Evolutionary conservation across 768 basidiomycete species (phyloP).

Genomic region (Rhodotorula toruloides): DNA sequence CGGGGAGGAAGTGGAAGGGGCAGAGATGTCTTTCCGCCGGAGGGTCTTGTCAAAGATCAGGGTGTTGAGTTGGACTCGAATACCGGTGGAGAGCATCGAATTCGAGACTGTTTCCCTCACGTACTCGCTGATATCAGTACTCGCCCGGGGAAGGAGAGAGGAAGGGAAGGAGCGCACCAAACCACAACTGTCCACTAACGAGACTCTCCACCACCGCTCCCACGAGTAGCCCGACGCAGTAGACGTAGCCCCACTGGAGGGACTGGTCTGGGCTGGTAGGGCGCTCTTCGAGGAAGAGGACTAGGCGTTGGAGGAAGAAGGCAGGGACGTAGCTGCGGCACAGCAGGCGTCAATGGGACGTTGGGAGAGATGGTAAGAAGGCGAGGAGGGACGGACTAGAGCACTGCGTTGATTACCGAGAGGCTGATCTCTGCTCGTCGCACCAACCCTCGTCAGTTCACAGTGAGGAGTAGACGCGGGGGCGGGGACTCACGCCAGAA

Average conservation of each 20-base stretch:
- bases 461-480: not conserved
- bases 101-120: slow-evolving; percentile 13
- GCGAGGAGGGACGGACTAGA: slow-evolving; percentile 9
- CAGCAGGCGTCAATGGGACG: not conserved
- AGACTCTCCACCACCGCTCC: slow-evolving; percentile 30
- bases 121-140: not conserved
- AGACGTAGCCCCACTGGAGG: slow-evolving; percentile 32
- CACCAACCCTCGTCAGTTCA: not conserved
- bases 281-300: slow-evolving; percentile 36
- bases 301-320: slow-evolving; percentile 42
- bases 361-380: not conserved
- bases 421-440: slow-evolving; percentile 17
- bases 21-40: slow-evolving; percentile 36
- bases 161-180: slow-evolving; percentile 9
- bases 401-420: slow-evolving; percentile 14
- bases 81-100: slow-evolving; percentile 35
- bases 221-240: slow-evolving; percentile 34
- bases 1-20: not conserved
- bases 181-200: slow-evolving; percentile 36
- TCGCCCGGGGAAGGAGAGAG: not conserved
- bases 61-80: slow-evolving; percentile 42
- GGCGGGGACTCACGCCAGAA: slow-evolving; percentile 14
- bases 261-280: not conserved
- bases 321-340: slow-evolving; percentile 39
- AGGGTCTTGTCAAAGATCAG: slow-evolving; percentile 42